phyloP scores from a whole-genome alignment of 202 grass and related monocot species.

The Hordeum pubiflorum region DNA sequence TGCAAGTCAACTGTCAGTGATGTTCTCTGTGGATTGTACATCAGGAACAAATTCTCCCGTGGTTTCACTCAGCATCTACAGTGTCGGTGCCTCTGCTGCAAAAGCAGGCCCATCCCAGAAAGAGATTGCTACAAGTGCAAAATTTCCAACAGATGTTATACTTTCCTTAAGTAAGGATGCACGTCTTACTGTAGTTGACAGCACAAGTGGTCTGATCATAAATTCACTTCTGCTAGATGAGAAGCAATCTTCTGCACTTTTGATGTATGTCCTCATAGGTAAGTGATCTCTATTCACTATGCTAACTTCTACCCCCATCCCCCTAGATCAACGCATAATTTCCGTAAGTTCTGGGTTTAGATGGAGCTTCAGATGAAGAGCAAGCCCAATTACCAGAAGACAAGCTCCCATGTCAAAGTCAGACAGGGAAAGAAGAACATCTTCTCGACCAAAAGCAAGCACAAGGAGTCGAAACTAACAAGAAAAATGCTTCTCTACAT shows the following conservation, averaged over 20 bases:
- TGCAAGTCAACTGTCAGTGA: constrained; percentile 48
- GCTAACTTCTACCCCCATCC: constrained; percentile 9
- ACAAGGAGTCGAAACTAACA: constrained; percentile 33
- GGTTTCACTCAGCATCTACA: constrained; percentile 40
- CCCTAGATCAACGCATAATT: constrained; percentile 17
- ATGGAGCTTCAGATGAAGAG: constrained; percentile 35
- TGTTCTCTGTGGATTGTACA: constrained; percentile 61
- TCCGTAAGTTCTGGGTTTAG: constrained; percentile 40
- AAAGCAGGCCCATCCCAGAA: constrained; percentile 36
- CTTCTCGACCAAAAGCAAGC: constrained; percentile 31
- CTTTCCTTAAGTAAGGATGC: constrained; percentile 72
- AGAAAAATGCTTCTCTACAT: constrained; percentile 30
- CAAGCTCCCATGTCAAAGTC: constrained; percentile 24
- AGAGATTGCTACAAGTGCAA: constrained; percentile 29
- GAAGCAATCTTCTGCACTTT: constrained; percentile 56
- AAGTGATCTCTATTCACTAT: constrained; percentile 46
- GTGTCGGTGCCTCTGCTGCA: constrained; percentile 12
- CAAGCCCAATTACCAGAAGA: constrained; percentile 40
- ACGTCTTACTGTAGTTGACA: constrained; percentile 50
- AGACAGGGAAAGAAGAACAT: constrained; percentile 27
- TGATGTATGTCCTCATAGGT: constrained; percentile 77
- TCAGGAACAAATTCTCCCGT: constrained; percentile 69
- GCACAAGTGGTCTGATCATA: constrained; percentile 38
- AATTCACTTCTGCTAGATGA: constrained; percentile 48
- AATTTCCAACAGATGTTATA: constrained; percentile 39